Percentiles rank a stretch among this genome's conserved stretches.
These are phyloP conservation scores for Phialocephala subalpina DNA, from an alignment of 2,329 filamentous ascomycete genomes.

Conservation along the genomic window DNA sequence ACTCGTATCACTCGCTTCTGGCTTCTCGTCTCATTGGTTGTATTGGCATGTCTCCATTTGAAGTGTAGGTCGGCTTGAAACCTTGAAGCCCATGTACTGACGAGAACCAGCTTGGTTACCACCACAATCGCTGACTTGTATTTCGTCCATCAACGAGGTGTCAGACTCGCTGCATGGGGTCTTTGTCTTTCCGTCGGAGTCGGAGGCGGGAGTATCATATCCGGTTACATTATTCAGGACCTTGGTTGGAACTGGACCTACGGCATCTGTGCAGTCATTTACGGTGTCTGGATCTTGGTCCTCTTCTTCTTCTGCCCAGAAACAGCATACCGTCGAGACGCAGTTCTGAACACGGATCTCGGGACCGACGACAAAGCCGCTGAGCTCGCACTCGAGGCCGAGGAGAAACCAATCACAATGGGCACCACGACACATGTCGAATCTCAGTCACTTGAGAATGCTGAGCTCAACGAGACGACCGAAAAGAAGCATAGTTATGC, in stretches of 20 bases:
- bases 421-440: slow-evolving; percentile 9
- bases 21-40: slow-evolving; percentile 28
- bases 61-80: slow-evolving; percentile 22
- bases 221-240: slow-evolving; percentile 46
- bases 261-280: slow-evolving; percentile 48
- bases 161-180: slow-evolving; percentile 32
- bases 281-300: slow-evolving; percentile 47
- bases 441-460: neutral
- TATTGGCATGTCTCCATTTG: slow-evolving; percentile 29
- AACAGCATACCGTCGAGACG: slow-evolving; percentile 45
- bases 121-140: slow-evolving; percentile 30
- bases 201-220: slow-evolving; percentile 42
- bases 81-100: neutral
- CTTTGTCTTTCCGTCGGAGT: slow-evolving; percentile 27
- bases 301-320: slow-evolving; percentile 53
- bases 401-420: slow-evolving; percentile 8
- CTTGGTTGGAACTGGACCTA: slow-evolving; percentile 44
- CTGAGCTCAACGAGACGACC: neutral
- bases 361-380: slow-evolving; percentile 27
- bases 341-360: slow-evolving; percentile 25
- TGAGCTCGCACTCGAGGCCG: slow-evolving; percentile 13
- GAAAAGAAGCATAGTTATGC: slow-evolving; percentile 22
- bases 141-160: slow-evolving; percentile 31
- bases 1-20: slow-evolving; percentile 24
- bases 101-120: slow-evolving; percentile 21